Conservation (phyloP, 306 rosid genomes). For the Coriaria nepalensis region DNA sequence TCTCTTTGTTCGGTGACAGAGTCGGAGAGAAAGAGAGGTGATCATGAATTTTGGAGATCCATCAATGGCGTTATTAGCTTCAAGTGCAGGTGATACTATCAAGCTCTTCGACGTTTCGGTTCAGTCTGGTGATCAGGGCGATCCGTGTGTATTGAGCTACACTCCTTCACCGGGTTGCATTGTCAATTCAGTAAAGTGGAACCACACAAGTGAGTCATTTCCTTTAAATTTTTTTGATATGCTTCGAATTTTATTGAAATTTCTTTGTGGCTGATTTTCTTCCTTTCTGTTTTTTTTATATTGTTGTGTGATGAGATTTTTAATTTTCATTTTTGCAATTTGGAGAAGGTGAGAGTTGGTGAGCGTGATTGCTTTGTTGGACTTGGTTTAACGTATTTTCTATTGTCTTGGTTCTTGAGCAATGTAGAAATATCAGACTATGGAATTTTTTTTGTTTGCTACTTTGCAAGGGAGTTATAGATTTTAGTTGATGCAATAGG, state of each 20-base stretch:
- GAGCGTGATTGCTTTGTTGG: neutral
- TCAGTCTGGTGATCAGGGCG: slow-evolving; percentile 79
- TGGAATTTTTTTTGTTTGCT: neutral
- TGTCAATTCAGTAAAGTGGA: slow-evolving; percentile 91
- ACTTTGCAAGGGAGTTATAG: too few species aligned
- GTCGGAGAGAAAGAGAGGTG: neutral
- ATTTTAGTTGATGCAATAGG: slow-evolving; percentile 5
- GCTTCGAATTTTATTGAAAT: neutral
- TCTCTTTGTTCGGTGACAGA: neutral
- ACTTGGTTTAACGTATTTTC: neutral
- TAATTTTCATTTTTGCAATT: neutral
- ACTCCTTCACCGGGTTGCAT: slow-evolving; percentile 67
- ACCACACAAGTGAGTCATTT: slow-evolving; percentile 73
- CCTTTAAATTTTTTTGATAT: neutral
- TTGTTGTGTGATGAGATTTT: slow-evolving; percentile 2
- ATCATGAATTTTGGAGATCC: slow-evolving; percentile 43
- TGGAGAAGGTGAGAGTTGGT: neutral
- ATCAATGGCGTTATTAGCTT: slow-evolving; percentile 64
- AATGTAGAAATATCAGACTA: neutral
- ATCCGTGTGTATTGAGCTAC: slow-evolving; percentile 80
- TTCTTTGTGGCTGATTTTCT: neutral
- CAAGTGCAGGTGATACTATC: slow-evolving; percentile 86
- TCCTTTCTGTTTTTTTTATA: neutral
- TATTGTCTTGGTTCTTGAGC: neutral
- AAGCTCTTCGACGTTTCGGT: slow-evolving; percentile 82